Conservation (phyloP, 2,329 filamentous ascomycete species). For the Fusarium siculi region DNA sequence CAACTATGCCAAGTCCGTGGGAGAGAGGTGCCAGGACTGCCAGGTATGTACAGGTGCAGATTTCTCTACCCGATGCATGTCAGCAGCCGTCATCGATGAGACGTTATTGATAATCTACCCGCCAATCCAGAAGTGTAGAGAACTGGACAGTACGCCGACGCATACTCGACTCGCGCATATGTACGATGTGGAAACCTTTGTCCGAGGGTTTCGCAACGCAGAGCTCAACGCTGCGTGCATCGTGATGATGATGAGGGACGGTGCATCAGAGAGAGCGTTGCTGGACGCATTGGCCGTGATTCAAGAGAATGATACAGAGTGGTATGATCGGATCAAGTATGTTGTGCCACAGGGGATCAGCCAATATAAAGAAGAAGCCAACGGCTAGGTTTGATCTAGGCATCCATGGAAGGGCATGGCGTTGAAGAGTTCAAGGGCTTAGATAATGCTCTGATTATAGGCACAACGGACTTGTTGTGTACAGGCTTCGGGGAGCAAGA, state of each 20-base stretch:
- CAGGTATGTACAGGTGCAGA: conserved; percentile 32
- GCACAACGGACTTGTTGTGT: neutral
- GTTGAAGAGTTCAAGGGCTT: neutral
- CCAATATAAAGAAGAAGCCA: conserved; percentile 15
- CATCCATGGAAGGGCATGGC: neutral
- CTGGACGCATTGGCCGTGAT: conserved; percentile 36
- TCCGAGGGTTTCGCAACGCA: conserved; percentile 34
- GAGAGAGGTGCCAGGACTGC: conserved; percentile 35
- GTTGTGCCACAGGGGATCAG: conserved; percentile 32
- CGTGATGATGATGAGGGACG: conserved; percentile 36
- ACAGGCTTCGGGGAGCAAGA: neutral
- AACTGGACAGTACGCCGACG: conserved; percentile 34
- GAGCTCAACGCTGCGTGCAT: conserved; percentile 34
- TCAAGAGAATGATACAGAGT: conserved; percentile 27
- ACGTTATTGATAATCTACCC: conserved; percentile 23
- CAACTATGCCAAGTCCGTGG: conserved; percentile 34
- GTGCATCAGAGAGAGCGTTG: conserved; percentile 29
- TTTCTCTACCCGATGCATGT: neutral
- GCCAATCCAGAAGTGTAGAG: conserved; percentile 28
- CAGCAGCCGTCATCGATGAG: conserved; percentile 14
- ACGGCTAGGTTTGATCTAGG: neutral
- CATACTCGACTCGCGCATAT: conserved; percentile 36
- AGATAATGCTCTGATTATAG: neutral
- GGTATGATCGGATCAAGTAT: conserved; percentile 30
- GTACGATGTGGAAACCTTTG: conserved; percentile 36